A percentile compares a stretch with the other conserved stretches of the same genome.
These are phyloP conservation scores for Acanthamoeba sp. DNA, from an alignment of 208 protist genomes.

Conservation along the genomic window DNA sequence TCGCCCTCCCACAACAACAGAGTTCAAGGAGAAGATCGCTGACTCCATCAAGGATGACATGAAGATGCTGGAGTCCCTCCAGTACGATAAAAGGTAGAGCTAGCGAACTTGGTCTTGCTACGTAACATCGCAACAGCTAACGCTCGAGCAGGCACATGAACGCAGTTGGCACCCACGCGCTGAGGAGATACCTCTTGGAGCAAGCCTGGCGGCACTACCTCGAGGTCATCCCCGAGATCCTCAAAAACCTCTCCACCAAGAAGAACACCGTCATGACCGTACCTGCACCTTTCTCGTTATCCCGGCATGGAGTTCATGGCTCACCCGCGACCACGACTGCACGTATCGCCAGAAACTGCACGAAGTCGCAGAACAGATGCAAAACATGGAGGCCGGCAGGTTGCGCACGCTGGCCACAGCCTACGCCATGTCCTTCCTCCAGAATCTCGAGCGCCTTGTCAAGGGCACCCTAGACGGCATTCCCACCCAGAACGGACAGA, in stretches of 20 bases:
- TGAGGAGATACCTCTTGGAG: constrained; percentile 20
- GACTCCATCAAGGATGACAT: constrained; percentile 63
- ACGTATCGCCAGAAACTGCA: constrained; percentile 1
- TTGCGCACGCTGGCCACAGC: background rate
- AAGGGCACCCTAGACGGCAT: constrained; percentile 61
- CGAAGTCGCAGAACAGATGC: background rate
- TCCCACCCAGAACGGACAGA: constrained; percentile 56
- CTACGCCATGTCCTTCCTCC: constrained; percentile 19
- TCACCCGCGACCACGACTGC: too few species aligned
- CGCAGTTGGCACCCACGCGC: background rate
- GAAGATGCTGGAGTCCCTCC: constrained; percentile 50
- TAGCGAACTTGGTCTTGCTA: too few species aligned
- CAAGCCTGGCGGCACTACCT: constrained; percentile 26
- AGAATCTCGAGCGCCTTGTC: constrained; percentile 23
- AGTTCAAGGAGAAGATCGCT: constrained; percentile 27
- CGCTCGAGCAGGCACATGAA: background rate
- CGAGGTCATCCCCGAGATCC: constrained; percentile 17
- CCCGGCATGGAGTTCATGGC: too few species aligned
- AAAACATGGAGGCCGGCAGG: background rate
- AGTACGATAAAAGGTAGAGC: constrained; percentile 66
- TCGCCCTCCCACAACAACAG: background rate
- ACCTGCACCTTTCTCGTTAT: background rate
- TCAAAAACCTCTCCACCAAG: constrained; percentile 29
- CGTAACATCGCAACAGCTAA: too few species aligned
- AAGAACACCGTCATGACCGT: constrained; percentile 18